Evolutionary conservation across 805 yeast genomes (phyloP).

Genomic region (Sugiyamaella marilandica): DNA sequence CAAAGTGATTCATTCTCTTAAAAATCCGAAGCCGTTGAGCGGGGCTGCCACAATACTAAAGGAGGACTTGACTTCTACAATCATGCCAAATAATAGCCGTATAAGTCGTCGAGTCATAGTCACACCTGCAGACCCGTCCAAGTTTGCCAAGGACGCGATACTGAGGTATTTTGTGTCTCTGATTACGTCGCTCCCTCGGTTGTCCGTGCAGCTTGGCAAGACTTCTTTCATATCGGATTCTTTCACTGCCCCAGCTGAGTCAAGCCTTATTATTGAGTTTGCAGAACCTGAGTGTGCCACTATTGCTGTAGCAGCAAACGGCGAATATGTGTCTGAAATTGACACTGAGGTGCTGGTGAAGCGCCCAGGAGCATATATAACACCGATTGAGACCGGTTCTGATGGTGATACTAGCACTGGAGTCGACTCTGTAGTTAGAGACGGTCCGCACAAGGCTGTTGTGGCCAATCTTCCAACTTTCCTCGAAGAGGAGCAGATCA

Average conservation of each 20-base stretch:
- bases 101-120: background rate
- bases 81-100: background rate
- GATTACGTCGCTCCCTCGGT: background rate
- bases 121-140: background rate
- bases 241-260: background rate
- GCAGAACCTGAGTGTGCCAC: conserved; percentile 53
- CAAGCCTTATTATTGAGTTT: conserved; percentile 46
- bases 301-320: conserved; percentile 41
- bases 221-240: background rate
- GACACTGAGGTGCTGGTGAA: conserved; percentile 9
- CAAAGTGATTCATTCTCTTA: conserved; percentile 3
- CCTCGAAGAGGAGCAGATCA: conserved; percentile 41
- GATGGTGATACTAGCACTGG: conserved; percentile 9
- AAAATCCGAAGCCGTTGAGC: background rate
- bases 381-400: conserved; percentile 27
- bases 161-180: background rate
- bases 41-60: background rate
- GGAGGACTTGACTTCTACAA: background rate
- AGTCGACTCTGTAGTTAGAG: conserved; percentile 10
- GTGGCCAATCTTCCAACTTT: conserved; percentile 43
- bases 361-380: conserved; percentile 46
- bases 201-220: background rate
- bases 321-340: conserved; percentile 20
- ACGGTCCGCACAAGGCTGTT: conserved; percentile 40
- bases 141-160: conserved; percentile 2